phyloP scores from a whole-genome alignment of 1,284 basidiomycete genomes.

The Cerrena zonata region DNA sequence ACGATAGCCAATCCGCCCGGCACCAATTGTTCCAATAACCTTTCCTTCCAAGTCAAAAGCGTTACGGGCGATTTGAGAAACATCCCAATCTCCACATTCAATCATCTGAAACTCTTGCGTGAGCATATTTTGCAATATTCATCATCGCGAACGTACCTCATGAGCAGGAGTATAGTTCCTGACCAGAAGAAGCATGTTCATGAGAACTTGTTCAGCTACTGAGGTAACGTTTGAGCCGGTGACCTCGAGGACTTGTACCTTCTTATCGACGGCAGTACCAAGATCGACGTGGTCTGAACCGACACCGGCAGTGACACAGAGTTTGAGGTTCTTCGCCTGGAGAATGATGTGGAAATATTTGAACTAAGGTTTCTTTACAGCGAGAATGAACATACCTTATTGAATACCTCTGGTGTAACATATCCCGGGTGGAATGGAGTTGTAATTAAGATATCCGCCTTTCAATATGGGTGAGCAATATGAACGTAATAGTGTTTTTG shows the following conservation, averaged over 20 bases:
- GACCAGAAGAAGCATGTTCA: constrained; percentile 75
- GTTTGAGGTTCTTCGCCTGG: constrained; percentile 81
- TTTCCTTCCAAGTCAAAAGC: constrained; percentile 89
- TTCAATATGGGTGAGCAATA: background rate
- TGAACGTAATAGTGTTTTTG: background rate
- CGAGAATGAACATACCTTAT: constrained; percentile 11
- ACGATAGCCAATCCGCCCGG: constrained; percentile 84
- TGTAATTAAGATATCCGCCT: constrained; percentile 72
- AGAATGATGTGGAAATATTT: background rate
- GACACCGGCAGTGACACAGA: constrained; percentile 88
- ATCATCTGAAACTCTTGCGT: constrained; percentile 56
- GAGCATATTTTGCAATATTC: background rate
- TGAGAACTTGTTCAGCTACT: constrained; percentile 83
- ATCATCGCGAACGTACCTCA: constrained; percentile 34
- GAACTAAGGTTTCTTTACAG: background rate
- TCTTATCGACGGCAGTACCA: constrained; percentile 42
- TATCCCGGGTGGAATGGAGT: constrained; percentile 90
- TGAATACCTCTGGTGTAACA: constrained; percentile 72
- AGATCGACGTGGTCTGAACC: constrained; percentile 89
- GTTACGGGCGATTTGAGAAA: constrained; percentile 74
- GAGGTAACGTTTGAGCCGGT: constrained; percentile 65
- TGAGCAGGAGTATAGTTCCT: constrained; percentile 80
- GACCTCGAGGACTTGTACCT: constrained; percentile 16
- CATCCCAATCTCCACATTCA: constrained; percentile 79
- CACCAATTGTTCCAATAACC: constrained; percentile 84